Conservation (phyloP, 768 basidiomycete genomes). For the Mycena filopes region DNA sequence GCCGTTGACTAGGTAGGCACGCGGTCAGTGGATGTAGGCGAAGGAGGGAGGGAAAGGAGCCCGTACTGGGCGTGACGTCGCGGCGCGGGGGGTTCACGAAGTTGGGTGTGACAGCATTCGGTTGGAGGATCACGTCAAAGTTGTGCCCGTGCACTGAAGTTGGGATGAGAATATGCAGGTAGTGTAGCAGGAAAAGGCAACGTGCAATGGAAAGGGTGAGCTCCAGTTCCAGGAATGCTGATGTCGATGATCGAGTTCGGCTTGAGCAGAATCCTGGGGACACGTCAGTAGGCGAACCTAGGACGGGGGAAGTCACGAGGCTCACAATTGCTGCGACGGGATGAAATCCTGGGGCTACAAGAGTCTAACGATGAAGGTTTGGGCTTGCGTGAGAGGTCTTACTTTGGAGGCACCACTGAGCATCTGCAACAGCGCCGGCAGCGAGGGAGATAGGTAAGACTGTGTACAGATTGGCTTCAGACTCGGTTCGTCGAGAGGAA, state of each 20-base stretch:
- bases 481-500: no score
- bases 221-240: neutral
- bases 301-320: neutral
- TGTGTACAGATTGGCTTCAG: neutral
- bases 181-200: neutral
- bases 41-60: no score
- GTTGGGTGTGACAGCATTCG: neutral
- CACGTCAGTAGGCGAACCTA: neutral
- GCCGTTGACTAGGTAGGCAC: neutral
- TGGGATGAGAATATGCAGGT: no score
- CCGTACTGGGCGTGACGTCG: neutral
- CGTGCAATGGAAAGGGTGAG: slow-evolving; percentile 9
- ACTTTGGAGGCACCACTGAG: slow-evolving; percentile 7
- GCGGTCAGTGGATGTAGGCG: no score
- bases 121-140: neutral
- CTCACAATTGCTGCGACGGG: slow-evolving; percentile 8
- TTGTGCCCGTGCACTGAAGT: slow-evolving; percentile 7
- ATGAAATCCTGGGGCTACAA: slow-evolving; percentile 3
- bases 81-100: slow-evolving; percentile 3
- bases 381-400: no score
- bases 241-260: slow-evolving; percentile 4
- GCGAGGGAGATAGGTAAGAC: slow-evolving; percentile 1
- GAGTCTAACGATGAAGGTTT: no score
- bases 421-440: slow-evolving; percentile 2
- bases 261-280: neutral